These are phyloP conservation scores for Allium fistulosum DNA, from an alignment of 106 monocot genomes.

Conservation along the genomic window DNA sequence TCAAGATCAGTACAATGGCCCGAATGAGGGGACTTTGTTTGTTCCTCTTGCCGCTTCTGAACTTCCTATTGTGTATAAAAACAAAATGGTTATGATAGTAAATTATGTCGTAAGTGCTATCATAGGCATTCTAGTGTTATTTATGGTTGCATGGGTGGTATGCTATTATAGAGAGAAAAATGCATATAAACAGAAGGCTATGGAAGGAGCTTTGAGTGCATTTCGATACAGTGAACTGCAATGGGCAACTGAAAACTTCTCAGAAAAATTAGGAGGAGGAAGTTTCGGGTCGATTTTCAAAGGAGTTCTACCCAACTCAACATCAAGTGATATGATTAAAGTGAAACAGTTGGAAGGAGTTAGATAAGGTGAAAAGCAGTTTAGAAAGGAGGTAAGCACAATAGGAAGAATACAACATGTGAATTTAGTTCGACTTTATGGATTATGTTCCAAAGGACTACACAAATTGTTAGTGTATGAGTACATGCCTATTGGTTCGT, in stretches of 20 bases:
- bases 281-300: no score
- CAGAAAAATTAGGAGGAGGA: no score
- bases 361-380: slow-evolving; percentile 8
- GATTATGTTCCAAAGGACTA: slow-evolving; percentile 1
- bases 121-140: no score
- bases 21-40: not conserved
- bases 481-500: slow-evolving; percentile 6
- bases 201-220: no score
- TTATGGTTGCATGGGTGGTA: no score
- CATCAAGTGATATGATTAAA: not conserved
- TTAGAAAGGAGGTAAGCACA: slow-evolving; percentile 7
- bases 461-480: slow-evolving; percentile 1
- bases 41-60: slow-evolving; percentile 6
- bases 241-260: no score
- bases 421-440: slow-evolving; percentile 2
- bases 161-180: no score
- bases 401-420: slow-evolving; percentile 6
- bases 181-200: no score
- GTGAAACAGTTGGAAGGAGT: not conserved
- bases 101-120: no score
- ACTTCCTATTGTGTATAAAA: not conserved
- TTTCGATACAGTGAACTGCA: no score
- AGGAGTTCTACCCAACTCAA: no score
- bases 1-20: slow-evolving; percentile 3
- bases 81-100: no score